Evolutionary conservation across 1,139 yeast genomes (phyloP).

Genomic region (Kodamaea derodonti): DNA sequence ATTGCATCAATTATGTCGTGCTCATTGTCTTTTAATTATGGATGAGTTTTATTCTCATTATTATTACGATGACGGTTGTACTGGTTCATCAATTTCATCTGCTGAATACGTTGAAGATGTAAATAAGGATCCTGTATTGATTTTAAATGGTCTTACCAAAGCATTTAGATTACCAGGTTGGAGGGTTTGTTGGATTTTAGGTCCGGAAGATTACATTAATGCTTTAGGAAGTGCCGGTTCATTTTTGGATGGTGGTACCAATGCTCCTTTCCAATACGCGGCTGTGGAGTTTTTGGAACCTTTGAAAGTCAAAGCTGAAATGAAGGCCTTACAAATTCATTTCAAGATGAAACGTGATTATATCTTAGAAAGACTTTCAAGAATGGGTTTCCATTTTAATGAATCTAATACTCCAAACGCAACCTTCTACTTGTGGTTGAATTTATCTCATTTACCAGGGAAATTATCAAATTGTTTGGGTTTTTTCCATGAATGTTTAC

Average conservation of each 20-base stretch:
- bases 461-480: conserved; percentile 61
- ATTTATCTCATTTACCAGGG: conserved; percentile 55
- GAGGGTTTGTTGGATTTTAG: conserved; percentile 68
- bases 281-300: conserved; percentile 60
- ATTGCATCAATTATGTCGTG: conserved; percentile 56
- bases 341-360: conserved; percentile 62
- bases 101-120: conserved; percentile 58
- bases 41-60: conserved; percentile 66
- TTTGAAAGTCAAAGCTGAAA: conserved; percentile 46
- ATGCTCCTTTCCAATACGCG: conserved; percentile 63
- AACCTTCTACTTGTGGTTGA: conserved; percentile 64
- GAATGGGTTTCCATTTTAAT: conserved; percentile 56
- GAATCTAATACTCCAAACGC: conserved; percentile 51
- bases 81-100: conserved; percentile 55
- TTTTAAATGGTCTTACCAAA: conserved; percentile 62
- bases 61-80: conserved; percentile 56
- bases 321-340: conserved; percentile 59
- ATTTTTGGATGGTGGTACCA: conserved; percentile 62
- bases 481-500: conserved; percentile 65
- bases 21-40: conserved; percentile 58
- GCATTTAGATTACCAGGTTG: conserved; percentile 68
- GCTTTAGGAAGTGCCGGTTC: conserved; percentile 64
- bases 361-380: conserved; percentile 46
- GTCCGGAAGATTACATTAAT: conserved; percentile 60
- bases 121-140: conserved; percentile 58